Evolutionary conservation across 2,329 filamentous ascomycete genomes (phyloP).

Genomic region (Paecilomyces niveus): DNA sequence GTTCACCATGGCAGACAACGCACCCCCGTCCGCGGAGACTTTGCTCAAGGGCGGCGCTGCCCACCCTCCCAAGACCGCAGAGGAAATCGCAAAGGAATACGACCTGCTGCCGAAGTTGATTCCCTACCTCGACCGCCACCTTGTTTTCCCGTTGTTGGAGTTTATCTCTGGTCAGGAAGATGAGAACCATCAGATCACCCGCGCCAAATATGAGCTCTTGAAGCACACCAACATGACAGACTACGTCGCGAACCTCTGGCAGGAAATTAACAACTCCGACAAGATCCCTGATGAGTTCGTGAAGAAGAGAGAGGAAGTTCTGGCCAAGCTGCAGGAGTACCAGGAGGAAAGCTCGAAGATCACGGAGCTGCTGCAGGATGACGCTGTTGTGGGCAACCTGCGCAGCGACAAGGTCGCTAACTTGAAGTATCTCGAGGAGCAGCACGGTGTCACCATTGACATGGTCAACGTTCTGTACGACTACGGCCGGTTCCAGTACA

Average conservation of each 20-base stretch:
- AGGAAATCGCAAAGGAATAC: constrained; percentile 61
- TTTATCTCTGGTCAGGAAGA: constrained; percentile 79
- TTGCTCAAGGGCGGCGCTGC: constrained; percentile 43
- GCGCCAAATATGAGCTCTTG: constrained; percentile 86
- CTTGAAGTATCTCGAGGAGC: constrained; percentile 95
- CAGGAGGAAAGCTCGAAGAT: constrained; percentile 87
- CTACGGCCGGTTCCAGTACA: constrained; percentile 96
- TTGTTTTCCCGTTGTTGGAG: constrained; percentile 94
- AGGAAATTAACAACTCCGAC: constrained; percentile 74
- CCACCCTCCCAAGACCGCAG: constrained; percentile 34
- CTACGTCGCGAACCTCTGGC: constrained; percentile 87
- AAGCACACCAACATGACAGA: constrained; percentile 99
- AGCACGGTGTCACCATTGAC: constrained; percentile 86
- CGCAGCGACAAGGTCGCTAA: constrained; percentile 97
- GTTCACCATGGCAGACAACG: constrained; percentile 46
- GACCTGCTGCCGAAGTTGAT: constrained; percentile 84
- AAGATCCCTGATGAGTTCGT: constrained; percentile 77
- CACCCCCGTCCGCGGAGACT: constrained; percentile 42
- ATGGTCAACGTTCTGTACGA: constrained; percentile 96
- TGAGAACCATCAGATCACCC: constrained; percentile 68
- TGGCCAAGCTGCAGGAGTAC: constrained; percentile 73
- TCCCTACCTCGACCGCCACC: constrained; percentile 85
- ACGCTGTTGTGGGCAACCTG: constrained; percentile 84
- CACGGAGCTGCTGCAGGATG: constrained; percentile 74
- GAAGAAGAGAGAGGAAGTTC: constrained; percentile 81